Conservation (phyloP, 495 filamentous ascomycete genomes). For the Acidomyces sp. region DNA sequence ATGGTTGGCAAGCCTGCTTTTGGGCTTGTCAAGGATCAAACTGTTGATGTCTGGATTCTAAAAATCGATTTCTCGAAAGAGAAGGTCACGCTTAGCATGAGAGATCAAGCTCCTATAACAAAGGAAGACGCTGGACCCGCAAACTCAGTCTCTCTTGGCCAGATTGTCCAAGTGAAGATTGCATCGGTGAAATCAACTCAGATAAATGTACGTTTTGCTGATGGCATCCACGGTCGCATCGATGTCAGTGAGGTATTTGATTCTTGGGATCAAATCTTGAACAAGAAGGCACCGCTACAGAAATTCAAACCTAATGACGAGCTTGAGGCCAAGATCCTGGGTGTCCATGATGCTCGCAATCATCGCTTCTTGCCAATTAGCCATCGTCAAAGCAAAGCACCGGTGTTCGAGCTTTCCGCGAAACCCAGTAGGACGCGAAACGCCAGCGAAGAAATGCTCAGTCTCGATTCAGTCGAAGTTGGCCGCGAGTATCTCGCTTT, state of each 20-base stretch:
- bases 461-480: constrained; percentile 56
- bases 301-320: constrained; percentile 57
- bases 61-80: constrained; percentile 46
- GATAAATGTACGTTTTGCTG: constrained; percentile 77
- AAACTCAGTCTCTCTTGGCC: constrained; percentile 57
- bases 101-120: constrained; percentile 28
- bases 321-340: constrained; percentile 63
- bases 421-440: constrained; percentile 54
- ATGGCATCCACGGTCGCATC: constrained; percentile 81
- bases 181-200: constrained; percentile 75
- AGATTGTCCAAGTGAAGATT: constrained; percentile 64
- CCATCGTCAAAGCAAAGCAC: constrained; percentile 60
- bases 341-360: constrained; percentile 78
- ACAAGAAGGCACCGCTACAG: constrained; percentile 63
- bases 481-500: constrained; percentile 65
- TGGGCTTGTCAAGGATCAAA: constrained; percentile 58
- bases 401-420: constrained; percentile 80
- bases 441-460: constrained; percentile 44
- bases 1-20: constrained; percentile 54
- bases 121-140: constrained; percentile 32
- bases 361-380: constrained; percentile 85
- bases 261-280: constrained; percentile 68
- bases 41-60: constrained; percentile 53
- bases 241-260: constrained; percentile 85
- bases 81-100: constrained; percentile 51